These are phyloP conservation scores for Penicillium coprophilum DNA, from an alignment of 495 filamentous ascomycete genomes.

Conservation along the genomic window DNA sequence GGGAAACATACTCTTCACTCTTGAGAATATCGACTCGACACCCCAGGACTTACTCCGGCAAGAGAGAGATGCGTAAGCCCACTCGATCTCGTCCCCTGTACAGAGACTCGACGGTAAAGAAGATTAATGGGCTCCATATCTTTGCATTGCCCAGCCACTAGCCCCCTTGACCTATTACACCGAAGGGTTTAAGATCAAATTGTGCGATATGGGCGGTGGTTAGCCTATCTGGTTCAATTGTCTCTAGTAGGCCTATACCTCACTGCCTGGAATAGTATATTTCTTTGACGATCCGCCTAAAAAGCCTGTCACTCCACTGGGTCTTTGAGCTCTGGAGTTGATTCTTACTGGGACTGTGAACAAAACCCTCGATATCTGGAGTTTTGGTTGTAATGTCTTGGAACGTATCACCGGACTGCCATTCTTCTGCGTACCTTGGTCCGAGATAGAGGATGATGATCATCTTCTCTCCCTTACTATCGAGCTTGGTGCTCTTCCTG, in stretches of 20 bases:
- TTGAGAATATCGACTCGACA: conserved; percentile 22
- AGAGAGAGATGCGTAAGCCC: conserved; percentile 23
- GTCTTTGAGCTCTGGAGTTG: conserved; percentile 36
- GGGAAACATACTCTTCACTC: conserved; percentile 43
- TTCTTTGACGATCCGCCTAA: conserved; percentile 28
- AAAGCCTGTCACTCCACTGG: conserved; percentile 31
- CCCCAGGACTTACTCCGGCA: conserved; percentile 20
- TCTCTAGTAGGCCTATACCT: conserved; percentile 10
- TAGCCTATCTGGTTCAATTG: conserved; percentile 17
- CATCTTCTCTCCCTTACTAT: conserved; percentile 26
- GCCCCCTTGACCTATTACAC: conserved; percentile 18
- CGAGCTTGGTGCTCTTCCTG: conserved; percentile 25
- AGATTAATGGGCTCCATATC: conserved; percentile 41
- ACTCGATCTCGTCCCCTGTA: conserved; percentile 25
- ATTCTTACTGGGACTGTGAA: conserved; percentile 28
- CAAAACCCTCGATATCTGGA: conserved; percentile 40
- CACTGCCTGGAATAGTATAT: conserved; percentile 28
- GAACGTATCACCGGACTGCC: conserved; percentile 35
- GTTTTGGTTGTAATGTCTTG: conserved; percentile 41
- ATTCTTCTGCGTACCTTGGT: conserved; percentile 29
- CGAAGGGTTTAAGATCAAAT: conserved; percentile 34
- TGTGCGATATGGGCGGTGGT: conserved; percentile 44
- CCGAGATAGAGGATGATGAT: conserved; percentile 22
- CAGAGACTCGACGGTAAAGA: conserved; percentile 34
- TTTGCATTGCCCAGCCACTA: conserved; percentile 33